phyloP scores from a whole-genome alignment of 2,329 filamentous ascomycete species.

The Cytospora piceicola region DNA sequence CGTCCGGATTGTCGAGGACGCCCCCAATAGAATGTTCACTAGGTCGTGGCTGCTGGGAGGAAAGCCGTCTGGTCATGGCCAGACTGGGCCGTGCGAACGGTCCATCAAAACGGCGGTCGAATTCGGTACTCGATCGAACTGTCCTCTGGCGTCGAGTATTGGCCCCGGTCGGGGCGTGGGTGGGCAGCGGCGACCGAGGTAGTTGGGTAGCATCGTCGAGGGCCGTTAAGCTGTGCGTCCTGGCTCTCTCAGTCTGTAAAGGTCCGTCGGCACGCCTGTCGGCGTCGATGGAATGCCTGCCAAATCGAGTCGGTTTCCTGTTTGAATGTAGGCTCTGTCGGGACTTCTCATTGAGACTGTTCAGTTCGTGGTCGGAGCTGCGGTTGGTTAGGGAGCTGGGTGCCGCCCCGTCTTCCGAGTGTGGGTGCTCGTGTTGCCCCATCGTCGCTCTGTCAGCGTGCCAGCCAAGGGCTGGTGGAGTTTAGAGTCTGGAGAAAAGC shows the following conservation, averaged over 20 bases:
- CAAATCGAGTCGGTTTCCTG: conserved; percentile 2
- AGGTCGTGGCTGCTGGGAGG: conserved; percentile 19
- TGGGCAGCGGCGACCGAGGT: conserved; percentile 22
- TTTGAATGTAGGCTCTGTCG: conserved; percentile 20
- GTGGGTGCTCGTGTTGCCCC: neutral
- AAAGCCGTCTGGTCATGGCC: conserved; percentile 32
- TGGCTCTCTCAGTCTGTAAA: neutral
- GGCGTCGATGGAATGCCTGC: conserved; percentile 25
- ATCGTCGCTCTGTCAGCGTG: neutral
- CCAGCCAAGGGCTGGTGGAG: neutral
- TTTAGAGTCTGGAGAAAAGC: neutral
- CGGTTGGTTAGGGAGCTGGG: neutral
- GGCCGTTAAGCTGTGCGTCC: conserved; percentile 23
- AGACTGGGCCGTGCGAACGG: conserved; percentile 36
- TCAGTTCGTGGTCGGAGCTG: neutral
- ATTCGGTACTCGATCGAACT: conserved; percentile 34
- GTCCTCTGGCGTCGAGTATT: conserved; percentile 18
- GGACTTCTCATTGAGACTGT: conserved; percentile 4
- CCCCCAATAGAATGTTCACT: conserved; percentile 10
- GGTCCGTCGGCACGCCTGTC: neutral
- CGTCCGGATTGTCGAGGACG: neutral
- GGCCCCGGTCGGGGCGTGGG: conserved; percentile 21
- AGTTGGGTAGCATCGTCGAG: conserved; percentile 9
- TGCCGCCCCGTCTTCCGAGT: neutral
- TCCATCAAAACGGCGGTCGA: conserved; percentile 36